Base-by-base conservation (phyloP, 805 yeast genomes). In the Clavispora vitiphila region DNA sequence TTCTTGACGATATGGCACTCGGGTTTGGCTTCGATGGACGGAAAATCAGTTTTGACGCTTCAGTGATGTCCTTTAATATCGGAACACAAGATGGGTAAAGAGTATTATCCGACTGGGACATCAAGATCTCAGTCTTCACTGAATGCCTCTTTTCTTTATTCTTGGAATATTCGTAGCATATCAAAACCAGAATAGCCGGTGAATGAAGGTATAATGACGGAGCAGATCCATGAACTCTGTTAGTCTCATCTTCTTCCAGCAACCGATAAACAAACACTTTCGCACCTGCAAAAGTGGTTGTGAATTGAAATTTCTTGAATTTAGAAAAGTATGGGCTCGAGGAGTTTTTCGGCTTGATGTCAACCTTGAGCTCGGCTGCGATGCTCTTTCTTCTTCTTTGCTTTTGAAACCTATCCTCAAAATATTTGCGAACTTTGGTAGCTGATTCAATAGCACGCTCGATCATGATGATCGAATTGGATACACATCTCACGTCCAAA, bases 61-160 rank as follows among this genome's bases (percentile, higher is more conserved):
- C 63, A 11, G 72, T 63, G 39, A 88, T 66, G 41, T 83, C 93
- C 32, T 69, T 58, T 3, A 88, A 54, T 5, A 86, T 82, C 0
- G 96, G 96, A 26, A 88, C 88, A 60, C 95, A 87, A 0, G 80
- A 67, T 0, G 96, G 78, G 42, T 76, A 74, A 3, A 93, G 53
- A 0, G 72, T 73, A 54, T 93, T 93, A 38, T 77, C 78, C 0
- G 96, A 86, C 1, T 86, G 72, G 14, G 86, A 76, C 9, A 86
- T 78, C 8, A 72, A 60, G 1, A 83, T 66, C 42, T 83, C 85
- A 21, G 75, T 60, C 16, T 71, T 66, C 18, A 81, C 51, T 19
- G 47, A 55, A 51, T 76, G 84, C 37, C 68, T 72, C 40, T 68
- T 70, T 0, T 46, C 31, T 0, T 65, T 23, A 0, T 55, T 43